Evolutionary conservation across 228 moss, liverwort and hornwort genomes (phyloP).

Genomic region (Sphagnum fallax): DNA sequence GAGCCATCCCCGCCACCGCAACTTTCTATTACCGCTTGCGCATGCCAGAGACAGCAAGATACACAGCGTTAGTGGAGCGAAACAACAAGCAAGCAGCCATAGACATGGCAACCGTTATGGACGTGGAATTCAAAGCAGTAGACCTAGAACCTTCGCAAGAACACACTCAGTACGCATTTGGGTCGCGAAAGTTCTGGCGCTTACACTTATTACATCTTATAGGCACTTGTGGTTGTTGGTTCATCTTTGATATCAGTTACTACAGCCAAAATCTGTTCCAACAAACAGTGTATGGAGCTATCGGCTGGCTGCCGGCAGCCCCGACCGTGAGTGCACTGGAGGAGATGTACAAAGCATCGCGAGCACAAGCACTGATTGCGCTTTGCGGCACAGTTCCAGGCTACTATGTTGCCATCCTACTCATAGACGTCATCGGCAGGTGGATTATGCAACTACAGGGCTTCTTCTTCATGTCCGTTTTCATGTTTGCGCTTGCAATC

Average conservation of each 20-base stretch:
- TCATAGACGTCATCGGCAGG: conserved; percentile 2
- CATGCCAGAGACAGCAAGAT: conserved; percentile 37
- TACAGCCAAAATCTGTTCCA: conserved; percentile 43
- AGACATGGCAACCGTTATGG: conserved; percentile 33
- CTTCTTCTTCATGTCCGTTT: conserved; percentile 4
- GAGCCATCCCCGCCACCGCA: conserved; percentile 16
- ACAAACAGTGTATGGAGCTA: conserved; percentile 7
- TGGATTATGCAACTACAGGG: conserved; percentile 4
- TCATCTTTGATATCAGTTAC: conserved; percentile 10
- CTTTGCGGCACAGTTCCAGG: conserved; percentile 3
- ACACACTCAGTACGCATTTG: too few species aligned
- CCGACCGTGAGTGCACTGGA: conserved; percentile 2
- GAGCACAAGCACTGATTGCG: conserved; percentile 10
- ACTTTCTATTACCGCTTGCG: conserved; percentile 39
- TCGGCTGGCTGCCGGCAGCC: conserved; percentile 1
- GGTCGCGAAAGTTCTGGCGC: conserved; percentile 2
- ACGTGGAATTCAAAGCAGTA: conserved; percentile 1
- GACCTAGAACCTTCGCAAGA: background rate
- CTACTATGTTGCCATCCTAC: conserved; percentile 3
- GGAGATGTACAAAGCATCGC: conserved; percentile 1
- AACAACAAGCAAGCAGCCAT: conserved; percentile 38
- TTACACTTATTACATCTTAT: background rate
- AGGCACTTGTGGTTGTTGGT: conserved; percentile 4
- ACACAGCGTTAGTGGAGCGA: conserved; percentile 10
- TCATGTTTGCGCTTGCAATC: conserved; percentile 5